Conservation (phyloP, 2,329 filamentous ascomycete species). For the Aspergillus puulaauensis region DNA sequence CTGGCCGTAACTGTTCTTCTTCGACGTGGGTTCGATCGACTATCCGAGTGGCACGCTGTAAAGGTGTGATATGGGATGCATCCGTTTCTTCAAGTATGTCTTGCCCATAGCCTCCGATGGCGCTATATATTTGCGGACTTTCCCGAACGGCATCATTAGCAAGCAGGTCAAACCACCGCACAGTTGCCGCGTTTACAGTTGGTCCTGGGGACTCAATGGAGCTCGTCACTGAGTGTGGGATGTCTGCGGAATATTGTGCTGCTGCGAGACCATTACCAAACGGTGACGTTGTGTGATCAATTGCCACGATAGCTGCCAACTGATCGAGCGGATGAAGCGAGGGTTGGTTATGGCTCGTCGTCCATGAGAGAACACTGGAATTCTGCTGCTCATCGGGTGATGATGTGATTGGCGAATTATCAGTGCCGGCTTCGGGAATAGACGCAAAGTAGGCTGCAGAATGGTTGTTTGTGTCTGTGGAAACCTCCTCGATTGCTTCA, state of each 20-base stretch:
- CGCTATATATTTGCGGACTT: conserved; percentile 1
- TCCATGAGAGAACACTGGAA: conserved; percentile 7
- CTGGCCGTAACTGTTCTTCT: neutral
- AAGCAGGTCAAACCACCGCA: conserved; percentile 49
- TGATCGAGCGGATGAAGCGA: conserved; percentile 6
- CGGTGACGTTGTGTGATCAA: neutral
- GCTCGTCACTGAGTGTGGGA: conserved; percentile 1
- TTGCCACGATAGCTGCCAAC: neutral
- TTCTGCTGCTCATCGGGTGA: conserved; percentile 23
- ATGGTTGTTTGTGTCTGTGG: neutral
- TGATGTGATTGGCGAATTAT: conserved; percentile 19
- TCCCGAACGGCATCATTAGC: conserved; percentile 22
- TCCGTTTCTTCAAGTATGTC: neutral
- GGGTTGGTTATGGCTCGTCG: conserved; percentile 7
- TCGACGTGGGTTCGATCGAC: neutral
- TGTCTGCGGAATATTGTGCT: neutral
- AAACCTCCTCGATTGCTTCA: neutral
- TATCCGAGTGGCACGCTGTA: conserved; percentile 2
- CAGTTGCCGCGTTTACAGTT: conserved; percentile 27
- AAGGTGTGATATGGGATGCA: neutral
- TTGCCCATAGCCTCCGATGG: neutral
- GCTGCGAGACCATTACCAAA: conserved; percentile 6
- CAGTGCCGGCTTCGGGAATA: neutral
- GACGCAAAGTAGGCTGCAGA: neutral
- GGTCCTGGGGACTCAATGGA: conserved; percentile 10